Evolutionary conservation across 805 yeast species (phyloP).

Genomic region (Cyberlindnera petersonii): DNA sequence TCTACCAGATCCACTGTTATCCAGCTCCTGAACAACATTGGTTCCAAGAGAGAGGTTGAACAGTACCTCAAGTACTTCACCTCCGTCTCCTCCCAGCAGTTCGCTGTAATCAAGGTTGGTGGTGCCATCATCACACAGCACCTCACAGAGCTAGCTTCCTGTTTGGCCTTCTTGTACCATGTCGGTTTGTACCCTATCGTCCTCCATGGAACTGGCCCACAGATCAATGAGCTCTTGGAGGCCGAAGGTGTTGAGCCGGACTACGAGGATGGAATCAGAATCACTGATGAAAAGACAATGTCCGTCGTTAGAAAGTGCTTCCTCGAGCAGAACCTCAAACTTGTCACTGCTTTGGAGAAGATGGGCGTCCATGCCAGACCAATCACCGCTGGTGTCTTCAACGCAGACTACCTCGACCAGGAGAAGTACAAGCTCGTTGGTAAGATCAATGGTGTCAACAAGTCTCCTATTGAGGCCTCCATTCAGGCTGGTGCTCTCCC

Average conservation of each 20-base stretch:
- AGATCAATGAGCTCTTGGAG: conserved; percentile 90
- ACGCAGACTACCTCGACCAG: conserved; percentile 87
- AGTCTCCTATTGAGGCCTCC: conserved; percentile 87
- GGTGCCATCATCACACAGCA: conserved; percentile 98
- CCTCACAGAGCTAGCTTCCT: conserved; percentile 87
- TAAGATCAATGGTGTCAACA: conserved; percentile 78
- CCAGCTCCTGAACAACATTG: conserved; percentile 91
- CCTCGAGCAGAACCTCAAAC: conserved; percentile 88
- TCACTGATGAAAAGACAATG: conserved; percentile 94
- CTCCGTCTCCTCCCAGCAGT: conserved; percentile 92
- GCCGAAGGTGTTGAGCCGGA: conserved; percentile 94
- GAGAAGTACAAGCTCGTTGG: conserved; percentile 93
- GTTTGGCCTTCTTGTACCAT: conserved; percentile 93
- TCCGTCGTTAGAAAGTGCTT: conserved; percentile 93
- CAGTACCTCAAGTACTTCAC: conserved; percentile 96
- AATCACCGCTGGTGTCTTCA: conserved; percentile 94
- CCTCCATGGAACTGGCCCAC: conserved; percentile 98
- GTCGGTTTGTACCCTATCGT: conserved; percentile 97
- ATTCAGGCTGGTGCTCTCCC: conserved; percentile 97
- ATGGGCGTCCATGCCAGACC: conserved; percentile 99
- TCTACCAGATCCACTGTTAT: conserved; percentile 94
- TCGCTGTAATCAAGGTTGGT: conserved; percentile 97
- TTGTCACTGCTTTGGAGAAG: conserved; percentile 93
- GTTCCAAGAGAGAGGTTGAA: conserved; percentile 96
- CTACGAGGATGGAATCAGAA: conserved; percentile 93